These are phyloP conservation scores for Plectosphaerella cucumerina DNA, from an alignment of 2,329 filamentous ascomycete species.

Conservation along the genomic window DNA sequence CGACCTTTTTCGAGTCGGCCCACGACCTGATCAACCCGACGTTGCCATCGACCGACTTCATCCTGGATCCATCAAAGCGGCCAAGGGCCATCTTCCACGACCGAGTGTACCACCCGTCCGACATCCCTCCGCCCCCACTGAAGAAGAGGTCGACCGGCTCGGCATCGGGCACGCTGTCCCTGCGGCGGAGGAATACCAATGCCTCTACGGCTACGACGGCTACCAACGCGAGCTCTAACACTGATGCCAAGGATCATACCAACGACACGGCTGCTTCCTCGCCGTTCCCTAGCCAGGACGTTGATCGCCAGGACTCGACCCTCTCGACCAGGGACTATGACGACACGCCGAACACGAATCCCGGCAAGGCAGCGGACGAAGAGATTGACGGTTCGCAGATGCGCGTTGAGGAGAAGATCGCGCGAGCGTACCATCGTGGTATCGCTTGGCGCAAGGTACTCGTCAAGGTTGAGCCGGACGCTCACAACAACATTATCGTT, in stretches of 20 bases:
- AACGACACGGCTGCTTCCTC: constrained; percentile 5
- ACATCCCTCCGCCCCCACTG: constrained; percentile 79
- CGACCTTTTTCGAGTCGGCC: constrained; percentile 92
- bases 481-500: constrained; percentile 98
- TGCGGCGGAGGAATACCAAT: constrained; percentile 18
- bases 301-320: constrained; percentile 37
- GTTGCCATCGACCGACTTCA: constrained; percentile 73
- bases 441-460: constrained; percentile 96
- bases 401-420: constrained; percentile 97
- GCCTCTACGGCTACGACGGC: not conserved
- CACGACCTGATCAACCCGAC: constrained; percentile 90
- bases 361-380: constrained; percentile 31
- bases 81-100: constrained; percentile 95
- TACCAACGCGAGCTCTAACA: constrained; percentile 14
- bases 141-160: constrained; percentile 43
- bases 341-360: constrained; percentile 42
- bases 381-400: constrained; percentile 60
- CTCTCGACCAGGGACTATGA: constrained; percentile 47
- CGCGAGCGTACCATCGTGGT: constrained; percentile 86
- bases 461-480: constrained; percentile 91
- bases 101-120: constrained; percentile 86
- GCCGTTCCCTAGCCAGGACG: constrained; percentile 17
- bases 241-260: constrained; percentile 2
- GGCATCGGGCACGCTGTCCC: constrained; percentile 26
- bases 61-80: constrained; percentile 77